Evolutionary conservation across 345 rosid species (phyloP).

Genomic region (Gossypium bickii): DNA sequence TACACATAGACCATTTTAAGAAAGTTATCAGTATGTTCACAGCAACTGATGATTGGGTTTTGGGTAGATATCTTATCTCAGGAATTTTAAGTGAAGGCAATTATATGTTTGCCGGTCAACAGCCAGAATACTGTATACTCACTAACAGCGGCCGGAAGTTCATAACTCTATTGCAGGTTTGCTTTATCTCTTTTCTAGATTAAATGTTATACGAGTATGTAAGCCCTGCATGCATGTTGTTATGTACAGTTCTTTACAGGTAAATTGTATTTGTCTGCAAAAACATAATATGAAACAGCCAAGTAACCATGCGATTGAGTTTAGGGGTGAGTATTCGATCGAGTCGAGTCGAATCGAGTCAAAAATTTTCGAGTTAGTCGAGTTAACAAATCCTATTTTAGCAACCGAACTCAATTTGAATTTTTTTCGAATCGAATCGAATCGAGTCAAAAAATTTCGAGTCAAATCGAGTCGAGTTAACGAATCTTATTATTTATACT

Average conservation of each 20-base stretch:
- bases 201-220: neutral
- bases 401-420: no score
- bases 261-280: neutral
- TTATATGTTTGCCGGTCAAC: conserved; percentile 32
- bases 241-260: neutral
- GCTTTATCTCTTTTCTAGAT: conserved; percentile 10
- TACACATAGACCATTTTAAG: conserved; percentile 46
- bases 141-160: conserved; percentile 61
- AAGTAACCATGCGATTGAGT: neutral
- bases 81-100: conserved; percentile 34
- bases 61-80: conserved; percentile 48
- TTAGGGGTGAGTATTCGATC: no score
- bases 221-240: neutral
- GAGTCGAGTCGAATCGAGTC: no score
- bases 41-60: conserved; percentile 49
- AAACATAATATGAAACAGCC: neutral
- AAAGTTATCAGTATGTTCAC: conserved; percentile 49
- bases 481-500: no score
- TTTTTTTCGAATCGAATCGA: no score
- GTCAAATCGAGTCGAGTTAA: no score
- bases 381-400: no score
- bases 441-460: no score
- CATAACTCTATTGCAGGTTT: conserved; percentile 54
- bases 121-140: conserved; percentile 46
- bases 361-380: no score